Conservation (phyloP, 495 filamentous ascomycete genomes). For the Evansstolkia leycettana region DNA sequence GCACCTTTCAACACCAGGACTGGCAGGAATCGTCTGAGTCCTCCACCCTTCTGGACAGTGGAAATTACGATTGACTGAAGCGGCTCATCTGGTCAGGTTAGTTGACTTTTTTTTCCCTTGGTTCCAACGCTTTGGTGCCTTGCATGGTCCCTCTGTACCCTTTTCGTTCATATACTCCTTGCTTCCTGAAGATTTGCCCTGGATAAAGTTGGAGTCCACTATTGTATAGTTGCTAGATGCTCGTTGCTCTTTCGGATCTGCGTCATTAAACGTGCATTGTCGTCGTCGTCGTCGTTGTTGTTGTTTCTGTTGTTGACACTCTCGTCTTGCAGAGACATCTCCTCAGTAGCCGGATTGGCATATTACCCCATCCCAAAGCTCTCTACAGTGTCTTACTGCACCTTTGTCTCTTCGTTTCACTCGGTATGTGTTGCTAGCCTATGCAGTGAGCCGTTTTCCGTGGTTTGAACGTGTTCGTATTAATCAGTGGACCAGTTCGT, state of each 20-base stretch:
- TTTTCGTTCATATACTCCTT: slow-evolving; percentile 27
- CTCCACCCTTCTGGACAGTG: slow-evolving; percentile 3
- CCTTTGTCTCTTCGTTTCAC: slow-evolving; percentile 1
- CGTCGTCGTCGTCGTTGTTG: not conserved
- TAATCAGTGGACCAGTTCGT: not conserved
- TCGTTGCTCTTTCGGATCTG: too few species aligned
- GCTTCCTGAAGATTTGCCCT: slow-evolving; percentile 14
- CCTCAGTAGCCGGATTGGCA: not conserved
- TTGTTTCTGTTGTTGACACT: not conserved
- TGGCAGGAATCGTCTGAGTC: slow-evolving; percentile 6
- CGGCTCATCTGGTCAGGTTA: slow-evolving; percentile 19
- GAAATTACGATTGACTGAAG: slow-evolving; percentile 2
- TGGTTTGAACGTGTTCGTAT: not conserved
- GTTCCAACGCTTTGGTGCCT: slow-evolving; percentile 20
- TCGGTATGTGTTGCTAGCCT: slow-evolving; percentile 1
- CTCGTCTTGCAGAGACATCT: not conserved
- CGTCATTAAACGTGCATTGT: not conserved
- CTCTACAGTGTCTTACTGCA: not conserved
- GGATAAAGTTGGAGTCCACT: too few species aligned
- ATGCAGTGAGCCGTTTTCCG: not conserved
- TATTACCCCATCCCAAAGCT: not conserved
- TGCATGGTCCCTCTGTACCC: slow-evolving; percentile 19
- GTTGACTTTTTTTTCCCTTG: slow-evolving; percentile 13
- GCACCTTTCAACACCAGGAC: slow-evolving; percentile 6
- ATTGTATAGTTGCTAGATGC: too few species aligned